Evolutionary conservation across 768 basidiomycete genomes (phyloP).

Genomic region (Dentipellis sp.): DNA sequence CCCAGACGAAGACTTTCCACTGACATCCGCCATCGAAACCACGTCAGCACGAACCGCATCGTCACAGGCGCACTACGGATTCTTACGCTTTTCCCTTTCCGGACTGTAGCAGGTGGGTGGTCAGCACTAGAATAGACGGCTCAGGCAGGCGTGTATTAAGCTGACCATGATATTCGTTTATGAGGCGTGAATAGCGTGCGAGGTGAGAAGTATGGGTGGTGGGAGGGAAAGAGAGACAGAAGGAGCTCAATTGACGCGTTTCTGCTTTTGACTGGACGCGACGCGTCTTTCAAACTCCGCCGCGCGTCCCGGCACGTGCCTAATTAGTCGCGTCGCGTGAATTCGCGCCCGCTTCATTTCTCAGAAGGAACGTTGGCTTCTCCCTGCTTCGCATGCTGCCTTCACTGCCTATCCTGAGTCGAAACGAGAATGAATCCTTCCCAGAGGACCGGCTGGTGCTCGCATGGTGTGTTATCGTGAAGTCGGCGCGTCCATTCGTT

Average conservation of each 20-base stretch:
- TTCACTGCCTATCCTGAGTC: too few species aligned
- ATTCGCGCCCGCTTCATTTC: neutral
- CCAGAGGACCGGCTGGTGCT: too few species aligned
- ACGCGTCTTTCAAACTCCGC: conserved; percentile 4
- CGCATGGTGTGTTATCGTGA: too few species aligned
- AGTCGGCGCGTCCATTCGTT: too few species aligned
- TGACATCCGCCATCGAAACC: neutral
- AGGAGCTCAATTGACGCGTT: neutral
- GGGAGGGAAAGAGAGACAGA: neutral
- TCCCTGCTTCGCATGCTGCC: neutral
- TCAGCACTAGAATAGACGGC: too few species aligned
- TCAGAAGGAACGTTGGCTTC: neutral
- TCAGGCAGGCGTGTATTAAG: neutral
- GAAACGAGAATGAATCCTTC: too few species aligned
- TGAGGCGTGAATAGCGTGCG: neutral
- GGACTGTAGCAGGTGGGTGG: neutral
- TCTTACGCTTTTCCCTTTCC: conserved; percentile 5
- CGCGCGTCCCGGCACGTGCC: neutral
- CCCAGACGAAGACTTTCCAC: conserved; percentile 35
- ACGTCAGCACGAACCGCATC: neutral
- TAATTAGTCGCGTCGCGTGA: neutral
- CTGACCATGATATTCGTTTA: neutral
- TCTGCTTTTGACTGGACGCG: conserved; percentile 2
- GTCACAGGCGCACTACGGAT: neutral
- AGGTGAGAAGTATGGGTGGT: neutral